Base-by-base conservation (phyloP, 2,329 filamentous ascomycete genomes). In the Taxawa tesnikishii region DNA sequence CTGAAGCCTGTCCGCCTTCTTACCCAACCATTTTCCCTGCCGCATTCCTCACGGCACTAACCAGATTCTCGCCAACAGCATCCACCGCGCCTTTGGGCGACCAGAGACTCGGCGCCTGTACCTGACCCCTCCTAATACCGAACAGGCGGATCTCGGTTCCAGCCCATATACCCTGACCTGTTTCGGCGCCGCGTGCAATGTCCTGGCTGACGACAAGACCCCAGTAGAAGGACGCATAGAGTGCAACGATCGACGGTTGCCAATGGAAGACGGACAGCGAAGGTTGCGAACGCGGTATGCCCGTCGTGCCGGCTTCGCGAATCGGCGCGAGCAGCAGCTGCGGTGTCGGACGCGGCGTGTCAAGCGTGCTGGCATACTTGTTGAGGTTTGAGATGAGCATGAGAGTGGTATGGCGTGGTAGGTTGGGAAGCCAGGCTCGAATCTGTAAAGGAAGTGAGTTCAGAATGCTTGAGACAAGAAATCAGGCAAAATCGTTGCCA, bases 181-280 rank as follows among this genome's bases (percentile, higher is more conserved):
- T 87, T 17, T 87, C 87, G 50, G 80, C 87, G 1, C 79, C 74
- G 16, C 88, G 74, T 36, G 85, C 75, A 76, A 94, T 83, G 60
- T 98, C 90, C 46, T 77, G 79, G 16, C 81, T 77, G 53, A 94
- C 96, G 32, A 94, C 75, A 45, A 94, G 83, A 11, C 84, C 79
- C 90, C 90, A 98, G 34, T 38, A 41, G 36, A 7, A 98, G 67
- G 9, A 96, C 66, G 4, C 83, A 88, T 56, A 94, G 84, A 54
- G 96, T 94, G 90, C 90, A 96, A 29, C 87, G 88, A 31, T 96
- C 67, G 0, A 83, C 81, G 83, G 79, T 50, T 94, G 87, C 11
- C 90, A 79, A 18, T 81, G 72, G 32, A 83, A 31, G 29, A 31
- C 38, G 19, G 34, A 69, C 0, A 79, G 67, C 2, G 75, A 75